Conservation (phyloP, 805 yeast species). For the Starmerella floricola region DNA sequence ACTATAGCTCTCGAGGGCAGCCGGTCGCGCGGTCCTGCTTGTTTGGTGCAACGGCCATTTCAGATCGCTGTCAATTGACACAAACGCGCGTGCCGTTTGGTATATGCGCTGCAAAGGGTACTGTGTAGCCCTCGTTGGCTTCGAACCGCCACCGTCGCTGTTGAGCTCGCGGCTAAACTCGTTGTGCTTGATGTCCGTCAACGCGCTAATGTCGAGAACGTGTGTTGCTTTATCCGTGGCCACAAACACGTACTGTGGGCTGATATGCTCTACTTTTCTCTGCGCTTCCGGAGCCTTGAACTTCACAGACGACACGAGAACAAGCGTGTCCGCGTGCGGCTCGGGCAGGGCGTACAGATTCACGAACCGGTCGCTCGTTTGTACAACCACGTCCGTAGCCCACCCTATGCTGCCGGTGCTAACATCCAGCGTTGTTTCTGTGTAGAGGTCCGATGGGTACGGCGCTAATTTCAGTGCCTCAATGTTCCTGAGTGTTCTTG, state of each 20-base stretch:
- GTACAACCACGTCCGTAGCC: conserved; percentile 16
- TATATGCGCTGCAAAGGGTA: neutral
- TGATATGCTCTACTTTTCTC: neutral
- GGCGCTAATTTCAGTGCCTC: conserved; percentile 48
- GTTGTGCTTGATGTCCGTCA: neutral
- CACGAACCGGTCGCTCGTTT: conserved; percentile 7
- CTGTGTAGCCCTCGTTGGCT: too few relatives aligned
- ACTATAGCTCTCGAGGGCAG: too few relatives aligned
- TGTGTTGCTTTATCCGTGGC: neutral
- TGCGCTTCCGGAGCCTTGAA: conserved; percentile 1
- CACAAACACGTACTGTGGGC: conserved; percentile 1
- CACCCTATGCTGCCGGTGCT: conserved; percentile 7
- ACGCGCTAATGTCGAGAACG: conserved; percentile 6
- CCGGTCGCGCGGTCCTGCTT: too few relatives aligned
- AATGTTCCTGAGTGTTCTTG: conserved; percentile 25
- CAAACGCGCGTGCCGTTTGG: neutral
- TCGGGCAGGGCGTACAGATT: conserved; percentile 9
- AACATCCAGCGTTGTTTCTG: conserved; percentile 34
- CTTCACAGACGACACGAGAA: conserved; percentile 11
- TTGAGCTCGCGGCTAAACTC: too few relatives aligned
- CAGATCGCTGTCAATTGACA: neutral
- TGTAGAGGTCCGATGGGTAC: conserved; percentile 43
- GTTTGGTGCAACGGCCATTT: neutral
- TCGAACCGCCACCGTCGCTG: too few relatives aligned
- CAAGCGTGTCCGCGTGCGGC: conserved; percentile 6